Evolutionary conservation across 495 filamentous ascomycete genomes (phyloP).

Genomic region (Penicillium maclennaniae): DNA sequence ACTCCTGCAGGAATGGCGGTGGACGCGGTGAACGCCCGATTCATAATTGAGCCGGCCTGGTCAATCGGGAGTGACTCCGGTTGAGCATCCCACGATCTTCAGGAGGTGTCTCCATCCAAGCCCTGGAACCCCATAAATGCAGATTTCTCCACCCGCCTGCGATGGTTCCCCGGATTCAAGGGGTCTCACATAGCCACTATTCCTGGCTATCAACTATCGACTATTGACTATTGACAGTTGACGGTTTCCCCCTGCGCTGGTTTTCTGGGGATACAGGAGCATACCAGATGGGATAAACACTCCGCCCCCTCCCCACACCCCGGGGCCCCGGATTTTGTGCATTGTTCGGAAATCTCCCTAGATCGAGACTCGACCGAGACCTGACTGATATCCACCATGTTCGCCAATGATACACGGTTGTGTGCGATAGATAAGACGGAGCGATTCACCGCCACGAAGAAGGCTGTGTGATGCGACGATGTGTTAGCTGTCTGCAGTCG

Average conservation of each 20-base stretch:
- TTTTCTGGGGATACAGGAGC: not conserved
- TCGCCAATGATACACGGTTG: not conserved
- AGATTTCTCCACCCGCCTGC: not conserved
- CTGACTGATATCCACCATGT: not conserved
- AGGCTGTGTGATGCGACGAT: not conserved
- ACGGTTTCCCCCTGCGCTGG: not conserved
- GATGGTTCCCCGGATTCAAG: conserved; percentile 3
- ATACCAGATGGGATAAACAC: not conserved
- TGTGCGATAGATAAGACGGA: too few relatives aligned
- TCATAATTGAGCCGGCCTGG: conserved; percentile 2
- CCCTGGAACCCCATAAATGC: not conserved
- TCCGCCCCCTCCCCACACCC: too few relatives aligned
- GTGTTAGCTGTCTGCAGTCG: not conserved
- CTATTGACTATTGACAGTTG: not conserved
- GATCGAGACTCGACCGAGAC: not conserved
- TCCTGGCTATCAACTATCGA: too few relatives aligned
- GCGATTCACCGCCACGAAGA: not conserved
- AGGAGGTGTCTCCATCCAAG: not conserved
- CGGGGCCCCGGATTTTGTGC: not conserved
- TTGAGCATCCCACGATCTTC: not conserved
- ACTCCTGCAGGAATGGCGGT: not conserved
- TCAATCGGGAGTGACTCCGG: not conserved
- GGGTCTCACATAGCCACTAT: not conserved
- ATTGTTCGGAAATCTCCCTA: not conserved
- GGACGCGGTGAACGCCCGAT: not conserved